Evolutionary conservation across 2,329 filamentous ascomycete species (phyloP).

Genomic region (Cercospora zeae-maydis): DNA sequence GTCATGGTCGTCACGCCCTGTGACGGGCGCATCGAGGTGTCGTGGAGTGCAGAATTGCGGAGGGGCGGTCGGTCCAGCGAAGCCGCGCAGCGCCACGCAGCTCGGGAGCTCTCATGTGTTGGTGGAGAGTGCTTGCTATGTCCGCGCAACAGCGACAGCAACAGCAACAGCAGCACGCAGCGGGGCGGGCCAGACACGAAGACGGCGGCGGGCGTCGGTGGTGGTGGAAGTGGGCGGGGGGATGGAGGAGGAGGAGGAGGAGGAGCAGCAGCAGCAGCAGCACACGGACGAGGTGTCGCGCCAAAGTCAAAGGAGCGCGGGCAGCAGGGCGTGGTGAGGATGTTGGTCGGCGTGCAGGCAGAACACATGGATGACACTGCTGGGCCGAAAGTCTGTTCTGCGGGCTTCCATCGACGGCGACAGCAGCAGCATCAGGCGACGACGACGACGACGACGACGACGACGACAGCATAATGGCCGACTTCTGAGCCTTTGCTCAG

Average conservation of each 20-base stretch:
- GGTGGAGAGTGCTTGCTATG: not conserved
- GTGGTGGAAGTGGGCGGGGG: too few relatives aligned
- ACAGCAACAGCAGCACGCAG: too few relatives aligned
- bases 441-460: too few relatives aligned
- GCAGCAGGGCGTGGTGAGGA: not conserved
- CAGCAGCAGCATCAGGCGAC: too few relatives aligned
- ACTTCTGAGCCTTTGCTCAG: too few relatives aligned
- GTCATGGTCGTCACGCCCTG: slow-evolving; percentile 20
- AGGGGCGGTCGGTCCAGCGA: not conserved
- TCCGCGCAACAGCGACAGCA: too few relatives aligned
- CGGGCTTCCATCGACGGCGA: not conserved
- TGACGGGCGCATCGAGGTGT: not conserved
- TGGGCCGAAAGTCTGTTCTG: not conserved
- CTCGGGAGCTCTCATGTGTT: not conserved
- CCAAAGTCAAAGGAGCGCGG: not conserved
- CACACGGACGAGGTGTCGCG: not conserved
- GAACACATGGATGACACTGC: not conserved
- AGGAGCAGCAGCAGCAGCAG: too few relatives aligned
- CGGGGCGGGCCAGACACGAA: too few relatives aligned
- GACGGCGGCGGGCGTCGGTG: too few relatives aligned
- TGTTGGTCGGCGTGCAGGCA: not conserved
- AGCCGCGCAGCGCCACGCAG: not conserved
- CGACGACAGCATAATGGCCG: not conserved
- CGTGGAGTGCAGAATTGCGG: not conserved
- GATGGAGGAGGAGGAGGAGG: not conserved